Evolutionary conservation across 352 stramenopile genomes (phyloP), one percentile per base, ranked within the genome.

Genomic region (Pythium dissotocum): DNA sequence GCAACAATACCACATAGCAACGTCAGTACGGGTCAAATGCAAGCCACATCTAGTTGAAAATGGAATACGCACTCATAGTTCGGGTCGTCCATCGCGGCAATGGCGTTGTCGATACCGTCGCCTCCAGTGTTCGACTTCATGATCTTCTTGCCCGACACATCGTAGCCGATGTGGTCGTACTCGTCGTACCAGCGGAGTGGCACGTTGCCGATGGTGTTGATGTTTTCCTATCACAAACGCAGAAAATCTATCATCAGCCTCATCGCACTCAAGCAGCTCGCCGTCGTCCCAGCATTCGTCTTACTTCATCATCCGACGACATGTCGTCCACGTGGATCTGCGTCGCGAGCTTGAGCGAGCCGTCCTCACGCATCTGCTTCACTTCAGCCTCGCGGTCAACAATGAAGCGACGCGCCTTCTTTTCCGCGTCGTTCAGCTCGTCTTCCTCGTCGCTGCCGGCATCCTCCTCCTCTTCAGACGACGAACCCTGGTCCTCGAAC

Each of bases 101-200:
- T 97, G 60, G 72, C 78, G 52, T 87, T 85, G 73, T 98, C 94
- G 66, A 98, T 95, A 16, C 82, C 87, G 63, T 98, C 94, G 24
- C 85, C 83, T 28, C 77, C 81, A 1, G 82, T 68, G 59, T 97
- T 96, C 40, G 87, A 90, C 72, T 98, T 97, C 77, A 98, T 90
- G 63, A 99, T 95, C 76, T 98, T 98, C 68, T 97, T 88, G 38
- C 98, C 98, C 49, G 98, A 94, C 16, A 97, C 79, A 80, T 99
- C 94, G 85, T 99, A 99, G 59, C 98, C 98, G 76, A 99, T 98
- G 83, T 99, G 98, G 77, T 99, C 97, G 75, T 99, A 99, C 61
- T 99, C 98, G 64, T 99, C 98, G 71, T 99, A 99, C 98, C 98
- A 99, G 61, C 99, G 97, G 9, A 99, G 82, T 24, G 98, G 98